phyloP scores from a whole-genome alignment of 192 early-diverging fungal species.

The Coemansia sp. region DNA sequence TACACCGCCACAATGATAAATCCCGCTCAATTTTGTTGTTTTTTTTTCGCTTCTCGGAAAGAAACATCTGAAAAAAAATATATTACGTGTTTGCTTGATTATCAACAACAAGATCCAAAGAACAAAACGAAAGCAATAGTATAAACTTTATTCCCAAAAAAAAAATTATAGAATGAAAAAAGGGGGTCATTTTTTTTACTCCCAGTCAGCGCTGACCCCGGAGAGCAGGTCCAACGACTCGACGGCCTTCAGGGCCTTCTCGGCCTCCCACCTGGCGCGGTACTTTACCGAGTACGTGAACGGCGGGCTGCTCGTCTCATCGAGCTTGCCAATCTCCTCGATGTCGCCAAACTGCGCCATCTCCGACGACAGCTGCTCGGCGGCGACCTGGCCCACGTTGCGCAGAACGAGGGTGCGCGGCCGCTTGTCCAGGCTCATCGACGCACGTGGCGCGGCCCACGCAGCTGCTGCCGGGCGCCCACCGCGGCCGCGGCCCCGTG shows the following conservation, averaged over 20 bases:
- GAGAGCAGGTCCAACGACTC: constrained; percentile 21
- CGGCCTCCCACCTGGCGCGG: constrained; percentile 43
- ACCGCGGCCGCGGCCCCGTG: constrained; percentile 7
- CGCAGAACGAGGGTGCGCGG: constrained; percentile 39
- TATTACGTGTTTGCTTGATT: too few species aligned
- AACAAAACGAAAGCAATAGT: too few species aligned
- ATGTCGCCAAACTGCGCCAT: constrained; percentile 47
- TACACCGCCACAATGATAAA: background rate
- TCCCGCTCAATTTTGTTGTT: background rate
- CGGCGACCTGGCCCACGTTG: constrained; percentile 22
- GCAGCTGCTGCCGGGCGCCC: background rate
- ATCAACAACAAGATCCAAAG: too few species aligned
- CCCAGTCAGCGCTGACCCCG: constrained; percentile 33
- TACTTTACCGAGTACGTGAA: constrained; percentile 38
- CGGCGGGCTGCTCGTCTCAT: constrained; percentile 16
- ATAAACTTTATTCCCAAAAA: too few species aligned
- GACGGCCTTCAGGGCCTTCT: constrained; percentile 32
- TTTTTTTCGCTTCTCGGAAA: background rate
- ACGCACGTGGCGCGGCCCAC: constrained; percentile 5
- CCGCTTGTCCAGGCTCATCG: constrained; percentile 47
- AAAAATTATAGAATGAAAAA: too few species aligned
- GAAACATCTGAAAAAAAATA: too few species aligned
- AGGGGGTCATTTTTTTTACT: too few species aligned
- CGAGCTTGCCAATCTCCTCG: constrained; percentile 26
- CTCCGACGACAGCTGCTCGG: constrained; percentile 29